Conservation (phyloP, 2,329 filamentous ascomycete genomes). For the Cadophora malorum region DNA sequence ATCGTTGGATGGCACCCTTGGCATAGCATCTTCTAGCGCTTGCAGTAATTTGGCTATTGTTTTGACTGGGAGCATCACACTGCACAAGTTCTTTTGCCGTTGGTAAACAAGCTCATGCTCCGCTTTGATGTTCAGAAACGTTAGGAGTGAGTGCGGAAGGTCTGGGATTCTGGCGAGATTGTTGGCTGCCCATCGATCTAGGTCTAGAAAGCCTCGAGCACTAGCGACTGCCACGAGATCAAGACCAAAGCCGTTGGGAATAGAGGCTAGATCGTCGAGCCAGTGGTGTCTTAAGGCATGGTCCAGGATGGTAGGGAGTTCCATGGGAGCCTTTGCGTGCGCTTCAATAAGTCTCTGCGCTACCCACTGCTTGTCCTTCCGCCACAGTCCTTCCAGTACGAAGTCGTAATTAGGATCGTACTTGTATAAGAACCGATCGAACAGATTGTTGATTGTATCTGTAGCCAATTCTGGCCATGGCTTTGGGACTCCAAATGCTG, state of each 20-base stretch:
- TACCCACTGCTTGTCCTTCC: conserved; percentile 88
- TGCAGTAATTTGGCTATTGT: conserved; percentile 83
- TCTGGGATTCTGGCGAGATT: conserved; percentile 70
- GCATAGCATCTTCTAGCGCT: conserved; percentile 75
- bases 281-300: conserved; percentile 83
- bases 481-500: conserved; percentile 77
- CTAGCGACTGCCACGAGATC: conserved; percentile 88
- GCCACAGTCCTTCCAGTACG: conserved; percentile 90
- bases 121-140: conserved; percentile 85
- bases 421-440: conserved; percentile 84
- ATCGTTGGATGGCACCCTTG: conserved; percentile 65
- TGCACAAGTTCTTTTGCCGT: conserved; percentile 69
- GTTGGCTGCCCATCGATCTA: conserved; percentile 80
- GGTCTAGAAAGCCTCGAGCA: conserved; percentile 78
- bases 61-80: conserved; percentile 80
- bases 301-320: conserved; percentile 74
- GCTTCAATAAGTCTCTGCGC: conserved; percentile 78
- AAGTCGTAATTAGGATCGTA: conserved; percentile 81
- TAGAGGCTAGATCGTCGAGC: conserved; percentile 75
- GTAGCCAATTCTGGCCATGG: conserved; percentile 78
- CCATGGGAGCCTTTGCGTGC: conserved; percentile 72
- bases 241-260: conserved; percentile 77
- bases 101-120: conserved; percentile 79
- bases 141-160: conserved; percentile 74
- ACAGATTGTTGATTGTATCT: conserved; percentile 77